Evolutionary conservation across 768 basidiomycete species (phyloP), one percentile per base, ranked within the genome.

Genomic region (Fibroporia radiculosa): DNA sequence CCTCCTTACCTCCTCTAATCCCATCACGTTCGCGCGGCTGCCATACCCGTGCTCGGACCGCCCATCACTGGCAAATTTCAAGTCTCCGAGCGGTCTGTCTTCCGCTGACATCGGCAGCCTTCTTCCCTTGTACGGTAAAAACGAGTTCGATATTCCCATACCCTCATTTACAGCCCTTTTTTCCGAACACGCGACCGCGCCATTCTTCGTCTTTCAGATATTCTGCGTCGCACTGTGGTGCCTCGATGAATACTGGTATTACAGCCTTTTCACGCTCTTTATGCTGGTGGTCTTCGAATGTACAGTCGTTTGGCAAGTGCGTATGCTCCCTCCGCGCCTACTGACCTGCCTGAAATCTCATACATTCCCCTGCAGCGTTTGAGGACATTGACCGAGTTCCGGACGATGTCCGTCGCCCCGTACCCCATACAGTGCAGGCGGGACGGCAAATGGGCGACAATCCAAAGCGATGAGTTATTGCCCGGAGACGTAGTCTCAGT

Each of bases 261-360:
- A 97, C 72, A 86, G 87, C 45, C 63, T 99, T 31, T 99, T 99
- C 69, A 98, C 96, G 1, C 72, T 93, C 20, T 97, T 99, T 77
- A 99, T 99, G 96, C 73, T 99, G 27, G 69, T 99, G 37, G 85
- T 96, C 51, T 99, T 99, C 60, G 96, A 99, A 66, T 98, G 93
- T 66, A 98, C 96, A 1, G 93, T 96, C 19, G 95, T 98, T 24
- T 98, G 88, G 81, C 96, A 98, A 83, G 92, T 89, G 52, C 40
- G 82, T 64, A 14, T 13, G 18, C 28, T n/a, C n/a, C 20, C 3
- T 40, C 25, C 24, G 11, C 19, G 4, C 18, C 20, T 13, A 38
- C 40, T 20, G n/a, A 41, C 18, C 13, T 23, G 19, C 3, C 27
- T 35, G 39, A 28, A 22, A 11, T 22, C 40, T 16, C n/a, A 35